These are phyloP conservation scores for Cerioporus squamosus DNA, from an alignment of 1,284 basidiomycete genomes.

Conservation along the genomic window DNA sequence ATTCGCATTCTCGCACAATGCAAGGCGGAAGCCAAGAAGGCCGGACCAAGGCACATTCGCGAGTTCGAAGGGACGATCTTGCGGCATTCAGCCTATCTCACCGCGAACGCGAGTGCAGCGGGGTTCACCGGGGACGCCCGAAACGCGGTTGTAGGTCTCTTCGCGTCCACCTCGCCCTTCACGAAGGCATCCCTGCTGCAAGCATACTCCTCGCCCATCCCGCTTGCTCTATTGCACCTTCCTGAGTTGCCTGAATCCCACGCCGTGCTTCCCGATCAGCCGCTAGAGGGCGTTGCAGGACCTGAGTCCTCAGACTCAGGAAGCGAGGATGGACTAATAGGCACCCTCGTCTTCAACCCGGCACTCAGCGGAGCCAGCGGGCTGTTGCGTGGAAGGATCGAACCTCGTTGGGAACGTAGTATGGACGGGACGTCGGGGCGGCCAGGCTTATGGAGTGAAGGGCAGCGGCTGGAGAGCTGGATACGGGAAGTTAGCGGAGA, in stretches of 20 bases:
- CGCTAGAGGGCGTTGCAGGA: background rate
- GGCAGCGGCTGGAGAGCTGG: conserved; percentile 37
- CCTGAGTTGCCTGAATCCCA: conserved; percentile 43
- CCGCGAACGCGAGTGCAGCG: background rate
- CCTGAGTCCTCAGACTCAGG: conserved; percentile 20
- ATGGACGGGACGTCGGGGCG: conserved; percentile 36
- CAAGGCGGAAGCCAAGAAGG: conserved; percentile 85
- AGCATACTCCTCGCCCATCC: conserved; percentile 72
- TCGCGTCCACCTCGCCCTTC: conserved; percentile 81
- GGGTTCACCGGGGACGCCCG: background rate
- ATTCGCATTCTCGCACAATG: conserved; percentile 87
- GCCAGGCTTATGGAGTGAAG: conserved; percentile 63
- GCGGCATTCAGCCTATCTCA: conserved; percentile 37
- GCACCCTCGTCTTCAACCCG: conserved; percentile 67
- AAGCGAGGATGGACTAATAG: conserved; percentile 21
- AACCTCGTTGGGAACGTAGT: conserved; percentile 66
- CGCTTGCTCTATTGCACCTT: conserved; percentile 78
- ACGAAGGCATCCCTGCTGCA: conserved; percentile 68
- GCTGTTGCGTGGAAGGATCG: conserved; percentile 58
- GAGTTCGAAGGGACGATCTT: conserved; percentile 87
- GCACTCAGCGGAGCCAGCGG: conserved; percentile 57
- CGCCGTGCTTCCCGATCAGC: background rate
- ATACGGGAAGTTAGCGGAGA: conserved; percentile 11
- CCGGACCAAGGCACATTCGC: conserved; percentile 79
- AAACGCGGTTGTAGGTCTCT: conserved; percentile 63